Base-by-base conservation (phyloP, 139 green algal genomes). In the Desmodesmus armatus region DNA sequence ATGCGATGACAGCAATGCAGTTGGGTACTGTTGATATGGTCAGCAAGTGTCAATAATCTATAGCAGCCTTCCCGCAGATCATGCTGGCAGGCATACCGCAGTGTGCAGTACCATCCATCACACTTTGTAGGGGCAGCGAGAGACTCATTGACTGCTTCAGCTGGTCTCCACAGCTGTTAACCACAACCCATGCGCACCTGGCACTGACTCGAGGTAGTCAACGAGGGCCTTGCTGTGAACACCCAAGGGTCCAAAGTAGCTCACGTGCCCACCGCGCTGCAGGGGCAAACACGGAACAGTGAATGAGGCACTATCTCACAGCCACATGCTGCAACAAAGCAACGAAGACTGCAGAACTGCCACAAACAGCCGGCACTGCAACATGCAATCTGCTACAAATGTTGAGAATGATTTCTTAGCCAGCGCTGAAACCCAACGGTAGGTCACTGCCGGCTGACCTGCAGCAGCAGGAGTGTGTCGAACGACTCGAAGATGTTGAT, bases 201-300 rank as follows among this genome's bases (percentile, higher is more conserved):
- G 63, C 62, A 85, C 78, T 0, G 37, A 40, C 62, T 67, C 41
- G 37, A 92, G 84, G 88, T 96, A 98, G 2, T 76, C 41, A 3
- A 96, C 88, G 33, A 98, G 91, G 2, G 69, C 17, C 25, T 51
- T 63, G 86, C 80, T 91, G 73, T 95, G 84, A 1, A 58, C 15
- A 23, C 96, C 96, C 76, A 99, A 83, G 0, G 89, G 86, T 0
- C 96, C 96, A 91, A 98, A 98, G 90, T 96, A 99, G 0, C 92
- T 96, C 35, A 93, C 90, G n/a, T 88, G 66, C 13, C 93, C 95
- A 13, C 94, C 94, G 17, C 72, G 43, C 44, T 65, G 72, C 65
- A 74, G 31, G 21, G 21, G 17, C 19, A 3, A 27, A 19, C 1
- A 19, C 51, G 21, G 51, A 2, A 19, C 51, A 62, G 51, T 27